Evolutionary conservation across 257 asterid species (phyloP).

Genomic region (Craterostigma plantagineum): DNA sequence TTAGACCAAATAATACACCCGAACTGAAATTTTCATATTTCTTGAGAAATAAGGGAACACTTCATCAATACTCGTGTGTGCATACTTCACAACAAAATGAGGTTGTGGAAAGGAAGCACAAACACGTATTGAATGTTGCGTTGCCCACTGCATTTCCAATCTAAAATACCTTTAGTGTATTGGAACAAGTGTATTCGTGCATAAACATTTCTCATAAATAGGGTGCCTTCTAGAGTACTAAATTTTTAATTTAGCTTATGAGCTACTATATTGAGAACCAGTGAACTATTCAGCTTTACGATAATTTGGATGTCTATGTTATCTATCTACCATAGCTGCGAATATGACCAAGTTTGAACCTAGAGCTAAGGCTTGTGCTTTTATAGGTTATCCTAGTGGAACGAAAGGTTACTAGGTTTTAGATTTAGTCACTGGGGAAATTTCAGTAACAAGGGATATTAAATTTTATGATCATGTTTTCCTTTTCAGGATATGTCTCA

Average conservation of each 20-base stretch:
- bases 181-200: neutral
- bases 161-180: neutral
- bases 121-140: neutral
- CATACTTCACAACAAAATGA: too few relatives aligned
- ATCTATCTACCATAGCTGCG: too few relatives aligned
- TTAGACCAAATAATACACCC: too few relatives aligned
- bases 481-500: neutral
- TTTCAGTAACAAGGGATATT: neutral
- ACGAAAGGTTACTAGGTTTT: neutral
- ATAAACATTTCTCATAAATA: neutral
- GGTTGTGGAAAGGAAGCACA: neutral
- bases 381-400: neutral
- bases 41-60: too few relatives aligned
- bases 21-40: too few relatives aligned
- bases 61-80: too few relatives aligned
- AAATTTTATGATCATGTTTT: neutral
- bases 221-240: neutral
- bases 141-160: neutral
- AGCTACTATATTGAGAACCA: too few relatives aligned
- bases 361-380: neutral
- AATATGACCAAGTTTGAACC: too few relatives aligned
- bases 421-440: neutral
- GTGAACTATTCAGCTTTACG: too few relatives aligned
- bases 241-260: too few relatives aligned
- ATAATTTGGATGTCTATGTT: too few relatives aligned